These are phyloP conservation scores for Aspergillus transmontanensis DNA, from an alignment of 2,329 filamentous ascomycete species.

Conservation along the genomic window DNA sequence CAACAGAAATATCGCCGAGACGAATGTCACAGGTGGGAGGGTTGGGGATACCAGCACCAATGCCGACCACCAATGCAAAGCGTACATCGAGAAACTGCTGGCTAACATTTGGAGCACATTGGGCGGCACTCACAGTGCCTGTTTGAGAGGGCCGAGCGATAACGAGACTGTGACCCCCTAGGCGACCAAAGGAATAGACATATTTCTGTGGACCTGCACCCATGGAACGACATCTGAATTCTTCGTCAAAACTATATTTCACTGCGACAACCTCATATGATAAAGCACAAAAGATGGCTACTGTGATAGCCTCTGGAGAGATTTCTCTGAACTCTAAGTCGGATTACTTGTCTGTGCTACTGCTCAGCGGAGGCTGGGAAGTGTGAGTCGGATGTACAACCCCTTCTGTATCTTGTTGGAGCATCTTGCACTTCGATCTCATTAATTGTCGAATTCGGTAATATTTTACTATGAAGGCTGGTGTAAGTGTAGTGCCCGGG, in stretches of 20 bases:
- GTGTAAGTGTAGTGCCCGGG: no score
- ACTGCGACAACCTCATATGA: not conserved
- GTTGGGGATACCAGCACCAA: slow-evolving; percentile 25
- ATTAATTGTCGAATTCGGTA: no score
- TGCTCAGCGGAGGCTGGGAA: no score
- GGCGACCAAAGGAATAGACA: not conserved
- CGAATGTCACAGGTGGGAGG: slow-evolving; percentile 17
- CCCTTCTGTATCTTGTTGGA: no score
- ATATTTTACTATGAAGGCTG: no score
- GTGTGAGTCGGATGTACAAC: no score
- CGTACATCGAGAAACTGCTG: slow-evolving; percentile 10
- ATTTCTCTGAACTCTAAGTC: not conserved
- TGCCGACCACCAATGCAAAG: slow-evolving; percentile 25
- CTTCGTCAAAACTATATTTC: not conserved
- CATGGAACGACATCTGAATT: not conserved
- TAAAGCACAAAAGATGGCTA: not conserved
- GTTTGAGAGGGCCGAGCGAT: not conserved
- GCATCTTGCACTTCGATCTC: no score
- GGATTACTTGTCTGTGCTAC: no score
- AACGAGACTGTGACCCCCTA: not conserved
- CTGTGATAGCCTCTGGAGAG: not conserved
- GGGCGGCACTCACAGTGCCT: not conserved
- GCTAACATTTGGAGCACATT: not conserved
- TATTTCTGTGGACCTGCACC: not conserved
- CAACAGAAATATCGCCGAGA: slow-evolving; percentile 25